Base-by-base conservation (phyloP, 2,329 filamentous ascomycete species). In the Diplodia corticola region DNA sequence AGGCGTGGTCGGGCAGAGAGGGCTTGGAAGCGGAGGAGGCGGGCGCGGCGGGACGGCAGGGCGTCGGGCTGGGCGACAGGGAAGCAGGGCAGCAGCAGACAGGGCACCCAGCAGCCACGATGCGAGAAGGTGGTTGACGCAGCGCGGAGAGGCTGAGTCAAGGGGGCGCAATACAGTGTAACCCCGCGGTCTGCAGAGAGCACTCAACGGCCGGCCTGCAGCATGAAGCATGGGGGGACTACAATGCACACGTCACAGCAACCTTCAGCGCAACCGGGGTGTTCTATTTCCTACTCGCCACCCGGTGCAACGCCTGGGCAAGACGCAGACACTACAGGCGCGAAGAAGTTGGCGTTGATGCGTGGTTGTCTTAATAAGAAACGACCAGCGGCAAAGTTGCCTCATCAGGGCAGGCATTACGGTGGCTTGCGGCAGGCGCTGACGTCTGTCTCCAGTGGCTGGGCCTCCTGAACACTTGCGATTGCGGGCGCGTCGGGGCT, bases 81-180 rank as follows among this genome's bases (percentile, higher is more conserved):
- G 40, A 44, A 57, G 53, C 53, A 26, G 53, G 53, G 53, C 53
- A 57, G 53, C 53, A 35, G 54, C 33, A 37, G 53, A 26, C 53
- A 55, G 33, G 35, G 26, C 57, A 61, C 44, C 37, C 35, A 26
- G 54, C 54, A 30, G 55, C 26, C 28, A 53, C 50, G 50, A 53
- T 35, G 50, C 26, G 24, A 28, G 50, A 28, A 33, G 51, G 30
- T 35, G 28, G 51, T 48, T 30, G 55, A 60, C 55, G 55, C 54
- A 57, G 54, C 35, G 54, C 37, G 55, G 55, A 46, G 57, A 61
- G 57, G 57, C 57, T 61, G 13, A 61, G 57, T 44, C 28, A 35
- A 20, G 40, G 44, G 57, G 57, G n/a, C 15, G 9, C 1, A n/a
- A 30, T n/a, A 40, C 40, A 17, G 55, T 30, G 51, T 26, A 54